These are phyloP conservation scores for Trametes cingulata DNA, from an alignment of 768 basidiomycete genomes.

Conservation along the genomic window DNA sequence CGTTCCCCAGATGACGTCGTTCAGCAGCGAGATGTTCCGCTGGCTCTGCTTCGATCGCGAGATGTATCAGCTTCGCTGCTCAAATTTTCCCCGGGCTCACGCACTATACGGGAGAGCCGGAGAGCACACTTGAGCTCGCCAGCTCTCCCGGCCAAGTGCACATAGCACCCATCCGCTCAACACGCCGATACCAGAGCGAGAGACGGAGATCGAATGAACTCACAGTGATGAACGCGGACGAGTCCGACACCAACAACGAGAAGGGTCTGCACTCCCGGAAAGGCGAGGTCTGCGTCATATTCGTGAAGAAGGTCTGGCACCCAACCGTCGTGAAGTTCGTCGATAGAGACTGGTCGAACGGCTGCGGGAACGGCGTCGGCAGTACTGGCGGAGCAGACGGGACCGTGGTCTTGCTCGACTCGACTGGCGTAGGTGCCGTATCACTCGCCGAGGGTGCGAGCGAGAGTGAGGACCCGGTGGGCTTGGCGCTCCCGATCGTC, in stretches of 20 bases:
- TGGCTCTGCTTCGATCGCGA: slow-evolving; percentile 53
- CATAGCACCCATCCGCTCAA: neutral
- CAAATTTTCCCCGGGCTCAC: too few species aligned
- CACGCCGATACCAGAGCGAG: neutral
- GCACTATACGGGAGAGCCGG: neutral
- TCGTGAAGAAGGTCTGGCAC: slow-evolving; percentile 72
- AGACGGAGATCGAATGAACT: slow-evolving; percentile 27
- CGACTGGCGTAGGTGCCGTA: slow-evolving; percentile 3
- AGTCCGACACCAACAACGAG: slow-evolving; percentile 61
- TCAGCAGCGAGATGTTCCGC: slow-evolving; percentile 59
- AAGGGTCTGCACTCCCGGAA: slow-evolving; percentile 81
- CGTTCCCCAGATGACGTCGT: slow-evolving; percentile 74
- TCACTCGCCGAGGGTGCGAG: slow-evolving; percentile 13
- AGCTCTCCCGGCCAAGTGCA: slow-evolving; percentile 16
- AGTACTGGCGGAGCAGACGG: slow-evolving; percentile 52
- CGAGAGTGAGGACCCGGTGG: slow-evolving; percentile 9
- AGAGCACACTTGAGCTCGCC: neutral
- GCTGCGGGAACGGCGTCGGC: slow-evolving; percentile 78
- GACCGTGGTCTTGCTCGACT: slow-evolving; percentile 40
- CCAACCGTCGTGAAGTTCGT: slow-evolving; percentile 63
- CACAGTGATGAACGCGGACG: slow-evolving; percentile 57
- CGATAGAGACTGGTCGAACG: slow-evolving; percentile 63
- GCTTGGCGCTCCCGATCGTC: neutral
- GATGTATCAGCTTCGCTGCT: slow-evolving; percentile 1
- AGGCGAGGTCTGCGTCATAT: slow-evolving; percentile 62